Percentiles rank a stretch among this genome's conserved stretches.
These are phyloP conservation scores for Nepenthes mirabilis DNA, from an alignment of 148 eudicot genomes.

Conservation along the genomic window DNA sequence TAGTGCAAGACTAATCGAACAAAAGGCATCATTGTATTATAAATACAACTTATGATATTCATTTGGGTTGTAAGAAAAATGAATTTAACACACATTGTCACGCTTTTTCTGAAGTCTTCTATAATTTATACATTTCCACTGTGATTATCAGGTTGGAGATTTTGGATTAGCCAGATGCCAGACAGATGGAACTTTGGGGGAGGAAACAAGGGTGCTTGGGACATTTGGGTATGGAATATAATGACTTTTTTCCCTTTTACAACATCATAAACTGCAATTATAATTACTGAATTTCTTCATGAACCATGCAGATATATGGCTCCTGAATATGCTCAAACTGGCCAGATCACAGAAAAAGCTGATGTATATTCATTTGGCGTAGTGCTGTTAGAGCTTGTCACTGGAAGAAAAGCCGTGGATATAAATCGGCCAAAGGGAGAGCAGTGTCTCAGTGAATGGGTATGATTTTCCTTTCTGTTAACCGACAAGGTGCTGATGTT, in stretches of 20 bases:
- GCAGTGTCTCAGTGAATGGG: slow-evolving; percentile 87
- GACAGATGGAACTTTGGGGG: slow-evolving; percentile 63
- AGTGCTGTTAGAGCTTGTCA: slow-evolving; percentile 61
- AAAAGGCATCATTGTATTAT: too few relatives aligned
- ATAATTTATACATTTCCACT: not conserved
- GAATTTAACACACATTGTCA: too few relatives aligned
- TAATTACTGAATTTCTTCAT: not conserved
- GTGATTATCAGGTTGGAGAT: slow-evolving; percentile 61
- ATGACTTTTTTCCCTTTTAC: not conserved
- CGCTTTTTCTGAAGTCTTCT: too few relatives aligned
- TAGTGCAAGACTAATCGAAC: too few relatives aligned
- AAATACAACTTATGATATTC: too few relatives aligned
- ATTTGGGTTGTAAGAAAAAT: too few relatives aligned
- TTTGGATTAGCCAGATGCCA: slow-evolving; percentile 95
- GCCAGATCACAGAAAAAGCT: slow-evolving; percentile 82
- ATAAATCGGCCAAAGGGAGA: slow-evolving; percentile 73
- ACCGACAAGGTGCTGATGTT: too few relatives aligned
- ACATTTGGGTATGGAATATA: slow-evolving; percentile 57
- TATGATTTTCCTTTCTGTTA: slow-evolving; percentile 8
- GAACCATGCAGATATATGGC: slow-evolving; percentile 50
- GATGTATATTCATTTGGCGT: slow-evolving; percentile 91
- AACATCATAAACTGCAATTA: not conserved
- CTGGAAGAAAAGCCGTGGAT: slow-evolving; percentile 88
- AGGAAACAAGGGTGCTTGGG: slow-evolving; percentile 74
- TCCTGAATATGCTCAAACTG: slow-evolving; percentile 92